Conservation (phyloP, 148 eudicot species). For the Camellia granthamiana region DNA sequence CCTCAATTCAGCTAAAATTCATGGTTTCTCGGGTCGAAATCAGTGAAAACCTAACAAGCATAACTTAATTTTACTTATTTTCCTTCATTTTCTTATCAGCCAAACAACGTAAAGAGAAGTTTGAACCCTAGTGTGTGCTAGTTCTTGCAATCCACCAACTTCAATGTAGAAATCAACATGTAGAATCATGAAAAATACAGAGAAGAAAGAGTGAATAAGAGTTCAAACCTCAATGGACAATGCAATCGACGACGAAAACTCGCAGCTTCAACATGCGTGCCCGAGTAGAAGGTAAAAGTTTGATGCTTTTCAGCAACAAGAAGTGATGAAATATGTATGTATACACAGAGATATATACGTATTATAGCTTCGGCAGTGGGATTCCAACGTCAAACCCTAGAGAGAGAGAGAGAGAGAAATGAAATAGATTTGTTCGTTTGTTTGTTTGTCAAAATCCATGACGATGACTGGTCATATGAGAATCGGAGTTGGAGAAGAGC, state of each 20-base stretch:
- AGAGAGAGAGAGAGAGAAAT: neutral
- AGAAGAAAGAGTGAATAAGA: neutral
- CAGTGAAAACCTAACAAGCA: constrained; percentile 3
- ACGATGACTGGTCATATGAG: constrained; percentile 6
- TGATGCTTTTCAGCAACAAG: neutral
- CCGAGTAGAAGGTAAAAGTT: neutral
- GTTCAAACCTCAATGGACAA: constrained; percentile 11
- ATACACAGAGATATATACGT: neutral
- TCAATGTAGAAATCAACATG: neutral
- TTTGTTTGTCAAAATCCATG: constrained; percentile 4
- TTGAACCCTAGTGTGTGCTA: neutral
- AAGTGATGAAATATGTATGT: neutral
- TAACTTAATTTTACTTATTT: neutral
- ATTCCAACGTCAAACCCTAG: constrained; percentile 9
- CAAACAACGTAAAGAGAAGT: neutral
- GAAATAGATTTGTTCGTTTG: neutral
- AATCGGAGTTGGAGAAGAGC: constrained; percentile 13
- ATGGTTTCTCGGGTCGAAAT: neutral
- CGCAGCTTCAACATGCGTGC: neutral
- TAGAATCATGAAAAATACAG: neutral
- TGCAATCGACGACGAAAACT: constrained; percentile 8
- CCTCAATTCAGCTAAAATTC: constrained; percentile 5
- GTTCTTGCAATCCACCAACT: neutral
- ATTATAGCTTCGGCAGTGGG: neutral
- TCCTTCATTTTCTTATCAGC: neutral